These are phyloP conservation scores for Picocystis salinarum DNA, from an alignment of 139 green algal genomes.

Conservation along the genomic window DNA sequence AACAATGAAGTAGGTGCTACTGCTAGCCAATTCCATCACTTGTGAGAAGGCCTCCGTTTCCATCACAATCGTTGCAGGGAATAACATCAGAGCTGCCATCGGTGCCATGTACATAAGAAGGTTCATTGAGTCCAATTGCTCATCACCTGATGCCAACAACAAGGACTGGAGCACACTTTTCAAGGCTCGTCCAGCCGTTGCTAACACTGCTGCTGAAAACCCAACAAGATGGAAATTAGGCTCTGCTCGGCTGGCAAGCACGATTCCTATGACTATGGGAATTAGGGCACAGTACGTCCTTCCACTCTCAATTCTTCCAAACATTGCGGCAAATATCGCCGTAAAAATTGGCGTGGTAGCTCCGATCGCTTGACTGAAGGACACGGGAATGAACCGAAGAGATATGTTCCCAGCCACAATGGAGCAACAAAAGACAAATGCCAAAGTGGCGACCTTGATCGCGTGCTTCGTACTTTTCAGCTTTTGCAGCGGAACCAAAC, in stretches of 20 bases:
- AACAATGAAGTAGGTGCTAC: slow-evolving; percentile 14
- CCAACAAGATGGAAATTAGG: slow-evolving; percentile 51
- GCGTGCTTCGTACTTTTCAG: slow-evolving; percentile 45
- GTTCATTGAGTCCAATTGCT: slow-evolving; percentile 75
- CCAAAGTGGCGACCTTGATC: slow-evolving; percentile 51
- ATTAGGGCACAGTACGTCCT: slow-evolving; percentile 66
- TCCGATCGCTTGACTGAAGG: slow-evolving; percentile 86
- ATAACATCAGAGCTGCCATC: slow-evolving; percentile 38
- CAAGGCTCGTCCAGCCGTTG: slow-evolving; percentile 1
- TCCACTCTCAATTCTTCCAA: slow-evolving; percentile 25
- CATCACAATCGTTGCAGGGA: slow-evolving; percentile 43
- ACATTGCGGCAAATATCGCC: slow-evolving; percentile 37
- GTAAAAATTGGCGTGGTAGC: slow-evolving; percentile 91
- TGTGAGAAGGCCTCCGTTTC: slow-evolving; percentile 32
- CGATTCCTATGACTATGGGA: slow-evolving; percentile 69
- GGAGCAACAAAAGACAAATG: slow-evolving; percentile 60
- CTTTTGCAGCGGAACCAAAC: slow-evolving; percentile 32
- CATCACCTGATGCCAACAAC: slow-evolving; percentile 35
- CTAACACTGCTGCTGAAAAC: background rate
- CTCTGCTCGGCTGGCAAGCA: slow-evolving; percentile 69
- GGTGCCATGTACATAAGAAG: slow-evolving; percentile 84
- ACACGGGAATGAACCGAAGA: slow-evolving; percentile 67
- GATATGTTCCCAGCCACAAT: slow-evolving; percentile 81
- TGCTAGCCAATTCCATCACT: background rate
- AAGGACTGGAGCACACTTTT: slow-evolving; percentile 26